Evolutionary conservation across 768 basidiomycete species (phyloP).

Genomic region (Mycena crocata): DNA sequence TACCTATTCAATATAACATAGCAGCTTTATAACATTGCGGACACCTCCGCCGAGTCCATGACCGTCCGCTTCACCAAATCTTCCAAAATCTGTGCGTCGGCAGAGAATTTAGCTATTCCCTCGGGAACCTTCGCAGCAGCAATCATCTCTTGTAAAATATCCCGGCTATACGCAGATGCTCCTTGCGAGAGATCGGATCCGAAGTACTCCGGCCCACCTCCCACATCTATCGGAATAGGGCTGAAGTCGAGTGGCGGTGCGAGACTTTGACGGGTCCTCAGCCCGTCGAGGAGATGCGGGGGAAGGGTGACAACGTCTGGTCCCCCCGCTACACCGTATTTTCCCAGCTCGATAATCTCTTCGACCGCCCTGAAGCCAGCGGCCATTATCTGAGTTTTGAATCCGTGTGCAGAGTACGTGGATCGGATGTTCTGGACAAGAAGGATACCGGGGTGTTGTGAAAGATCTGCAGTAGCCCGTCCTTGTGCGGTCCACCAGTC

Average conservation of each 20-base stretch:
- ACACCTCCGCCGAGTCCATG: slow-evolving; percentile 7
- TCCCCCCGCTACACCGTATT: slow-evolving; percentile 40
- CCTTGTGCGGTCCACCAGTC: slow-evolving; percentile 49
- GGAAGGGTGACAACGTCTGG: slow-evolving; percentile 50
- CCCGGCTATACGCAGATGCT: slow-evolving; percentile 35
- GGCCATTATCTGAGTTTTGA: slow-evolving; percentile 47
- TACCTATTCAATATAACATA: neutral
- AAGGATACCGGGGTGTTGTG: slow-evolving; percentile 46
- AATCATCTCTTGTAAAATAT: slow-evolving; percentile 41
- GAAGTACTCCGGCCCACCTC: slow-evolving; percentile 7
- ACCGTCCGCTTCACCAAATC: slow-evolving; percentile 35
- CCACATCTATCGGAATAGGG: neutral
- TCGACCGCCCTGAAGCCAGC: slow-evolving; percentile 48
- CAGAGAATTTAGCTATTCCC: slow-evolving; percentile 48
- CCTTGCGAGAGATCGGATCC: slow-evolving; percentile 26
- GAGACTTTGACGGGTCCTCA: slow-evolving; percentile 27
- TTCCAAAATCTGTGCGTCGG: slow-evolving; percentile 46
- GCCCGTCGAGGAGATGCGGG: slow-evolving; percentile 45
- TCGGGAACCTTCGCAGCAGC: slow-evolving; percentile 50
- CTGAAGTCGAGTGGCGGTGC: slow-evolving; percentile 13
- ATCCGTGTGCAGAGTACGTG: slow-evolving; percentile 39
- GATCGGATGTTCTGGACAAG: slow-evolving; percentile 45
- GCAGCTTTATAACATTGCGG: slow-evolving; percentile 13
- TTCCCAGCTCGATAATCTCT: slow-evolving; percentile 46
- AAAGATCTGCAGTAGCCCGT: slow-evolving; percentile 27